phyloP scores from a whole-genome alignment of 2,329 filamentous ascomycete species.

The Ophiocordyceps camponoti-rufipedis region DNA sequence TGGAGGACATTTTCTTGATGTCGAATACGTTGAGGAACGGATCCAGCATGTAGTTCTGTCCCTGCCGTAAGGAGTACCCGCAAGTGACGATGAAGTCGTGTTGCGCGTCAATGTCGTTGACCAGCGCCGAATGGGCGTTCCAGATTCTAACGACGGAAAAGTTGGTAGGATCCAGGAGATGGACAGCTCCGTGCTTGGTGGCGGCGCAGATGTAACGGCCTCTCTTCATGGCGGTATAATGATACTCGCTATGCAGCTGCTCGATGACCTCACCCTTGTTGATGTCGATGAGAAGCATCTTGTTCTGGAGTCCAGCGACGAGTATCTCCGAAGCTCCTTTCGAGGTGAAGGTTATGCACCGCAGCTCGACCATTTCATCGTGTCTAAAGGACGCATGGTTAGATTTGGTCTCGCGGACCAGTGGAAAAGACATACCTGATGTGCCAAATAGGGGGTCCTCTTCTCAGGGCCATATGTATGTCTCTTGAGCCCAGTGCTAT shows the following conservation, averaged over 20 bases:
- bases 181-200: constrained; percentile 62
- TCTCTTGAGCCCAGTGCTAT: constrained; percentile 69
- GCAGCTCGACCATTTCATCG: constrained; percentile 66
- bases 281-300: constrained; percentile 62
- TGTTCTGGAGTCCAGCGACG: constrained; percentile 69
- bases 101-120: constrained; percentile 95
- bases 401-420: background rate
- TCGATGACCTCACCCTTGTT: constrained; percentile 55
- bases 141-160: constrained; percentile 71
- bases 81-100: constrained; percentile 93
- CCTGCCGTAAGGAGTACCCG: constrained; percentile 71
- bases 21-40: constrained; percentile 92
- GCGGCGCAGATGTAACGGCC: constrained; percentile 85
- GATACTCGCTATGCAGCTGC: constrained; percentile 51
- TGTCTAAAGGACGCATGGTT: constrained; percentile 24
- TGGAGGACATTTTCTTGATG: constrained; percentile 71
- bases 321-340: constrained; percentile 70
- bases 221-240: constrained; percentile 85
- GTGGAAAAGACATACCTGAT: constrained; percentile 35
- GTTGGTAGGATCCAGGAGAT: constrained; percentile 66
- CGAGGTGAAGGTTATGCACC: constrained; percentile 90
- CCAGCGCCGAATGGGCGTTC: constrained; percentile 73
- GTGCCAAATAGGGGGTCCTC: constrained; percentile 79
- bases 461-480: constrained; percentile 73
- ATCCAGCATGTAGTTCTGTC: constrained; percentile 60